phyloP scores from a whole-genome alignment of 176 grass and related monocot genomes.

The Rhynchospora pubera region DNA sequence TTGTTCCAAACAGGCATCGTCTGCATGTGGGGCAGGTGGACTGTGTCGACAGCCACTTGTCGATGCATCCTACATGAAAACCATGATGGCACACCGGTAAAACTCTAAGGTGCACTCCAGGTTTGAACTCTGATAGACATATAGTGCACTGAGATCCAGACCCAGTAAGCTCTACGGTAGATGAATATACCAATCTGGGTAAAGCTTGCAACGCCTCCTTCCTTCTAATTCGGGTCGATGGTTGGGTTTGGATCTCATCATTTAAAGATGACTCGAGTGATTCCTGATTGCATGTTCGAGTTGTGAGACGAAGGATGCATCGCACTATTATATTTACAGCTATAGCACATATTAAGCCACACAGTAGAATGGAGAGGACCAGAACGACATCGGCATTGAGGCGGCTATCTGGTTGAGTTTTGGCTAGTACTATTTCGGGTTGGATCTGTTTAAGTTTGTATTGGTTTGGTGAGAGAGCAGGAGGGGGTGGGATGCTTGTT shows the following conservation, averaged over 20 bases:
- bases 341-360: slow-evolving; percentile 42
- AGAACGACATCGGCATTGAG: slow-evolving; percentile 51
- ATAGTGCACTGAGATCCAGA: slow-evolving; percentile 73
- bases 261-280: not conserved
- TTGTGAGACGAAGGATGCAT: slow-evolving; percentile 42
- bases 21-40: slow-evolving; percentile 90
- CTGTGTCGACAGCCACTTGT: slow-evolving; percentile 60
- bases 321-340: slow-evolving; percentile 33
- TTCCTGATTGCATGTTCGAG: slow-evolving; percentile 35
- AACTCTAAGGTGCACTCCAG: slow-evolving; percentile 63
- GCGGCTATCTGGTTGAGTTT: slow-evolving; percentile 1
- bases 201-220: slow-evolving; percentile 22
- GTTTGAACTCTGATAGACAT: slow-evolving; percentile 78
- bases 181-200: slow-evolving; percentile 35
- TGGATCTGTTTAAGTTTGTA: not conserved
- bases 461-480: not conserved
- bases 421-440: not conserved
- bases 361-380: slow-evolving; percentile 55
- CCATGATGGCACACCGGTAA: slow-evolving; percentile 71
- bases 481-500: not conserved
- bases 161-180: slow-evolving; percentile 29
- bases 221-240: not conserved
- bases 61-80: slow-evolving; percentile 83
- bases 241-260: not conserved
- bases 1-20: slow-evolving; percentile 39